Percentiles rank a stretch among this genome's conserved stretches.
Conservation (phyloP, 306 rosid genomes). For the Cucumis melo region DNA sequence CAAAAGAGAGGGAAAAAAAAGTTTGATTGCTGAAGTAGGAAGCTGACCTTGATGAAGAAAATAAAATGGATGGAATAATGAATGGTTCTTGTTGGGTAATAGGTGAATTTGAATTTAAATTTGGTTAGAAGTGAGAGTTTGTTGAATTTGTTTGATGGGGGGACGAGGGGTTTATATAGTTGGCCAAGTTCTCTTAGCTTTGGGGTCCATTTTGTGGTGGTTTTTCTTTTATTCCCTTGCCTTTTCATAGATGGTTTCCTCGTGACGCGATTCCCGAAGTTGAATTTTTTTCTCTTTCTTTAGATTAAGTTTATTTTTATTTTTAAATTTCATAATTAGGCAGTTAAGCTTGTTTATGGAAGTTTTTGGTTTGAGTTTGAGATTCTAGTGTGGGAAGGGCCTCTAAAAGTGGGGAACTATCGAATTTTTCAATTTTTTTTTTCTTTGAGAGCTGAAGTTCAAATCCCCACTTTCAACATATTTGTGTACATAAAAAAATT, state of each 20-base stretch:
- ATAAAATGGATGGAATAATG: background rate
- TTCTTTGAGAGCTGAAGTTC: no score
- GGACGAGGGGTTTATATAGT: conserved; percentile 45
- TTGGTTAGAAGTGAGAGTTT: conserved; percentile 11
- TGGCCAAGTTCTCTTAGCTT: conserved; percentile 10
- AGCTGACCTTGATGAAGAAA: conserved; percentile 5
- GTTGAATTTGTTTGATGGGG: conserved; percentile 32
- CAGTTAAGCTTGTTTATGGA: background rate
- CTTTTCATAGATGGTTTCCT: conserved; percentile 21
- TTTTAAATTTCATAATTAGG: background rate
- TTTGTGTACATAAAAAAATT: background rate
- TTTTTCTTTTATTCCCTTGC: conserved; percentile 27
- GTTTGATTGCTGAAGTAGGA: background rate
- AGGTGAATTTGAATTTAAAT: background rate
- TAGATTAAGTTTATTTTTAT: background rate
- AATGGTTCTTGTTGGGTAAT: background rate
- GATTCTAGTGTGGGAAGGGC: background rate
- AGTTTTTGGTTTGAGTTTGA: background rate
- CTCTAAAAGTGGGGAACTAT: background rate
- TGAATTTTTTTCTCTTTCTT: background rate
- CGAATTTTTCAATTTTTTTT: background rate
- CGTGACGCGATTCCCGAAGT: conserved; percentile 24
- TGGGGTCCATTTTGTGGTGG: conserved; percentile 14
- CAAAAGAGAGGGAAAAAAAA: background rate
- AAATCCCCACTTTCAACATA: no score